Base-by-base conservation (phyloP, 2,329 filamentous ascomycete species). In the Colletotrichum phormii region DNA sequence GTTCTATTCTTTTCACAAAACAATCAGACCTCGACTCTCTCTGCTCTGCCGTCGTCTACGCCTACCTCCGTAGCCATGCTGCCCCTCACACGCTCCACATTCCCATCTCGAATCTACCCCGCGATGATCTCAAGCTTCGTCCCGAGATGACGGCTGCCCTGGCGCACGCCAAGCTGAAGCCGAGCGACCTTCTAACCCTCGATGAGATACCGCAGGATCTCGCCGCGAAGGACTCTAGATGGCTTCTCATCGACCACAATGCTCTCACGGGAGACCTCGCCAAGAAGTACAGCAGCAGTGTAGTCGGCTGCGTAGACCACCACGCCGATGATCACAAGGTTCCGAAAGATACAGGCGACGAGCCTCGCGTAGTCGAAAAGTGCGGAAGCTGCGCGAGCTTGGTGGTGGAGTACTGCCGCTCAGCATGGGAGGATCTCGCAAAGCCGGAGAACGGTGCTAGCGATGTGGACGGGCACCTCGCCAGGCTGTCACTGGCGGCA, bases 191-290 rank as follows among this genome's bases (percentile, higher is more conserved):
- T 0, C 86, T 95, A 68, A 95, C 87, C 11, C 80, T 89, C 15
- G 85, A 84, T 4, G 85, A 87, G n/a, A 83, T 89, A 0, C 85
- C 86, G 58, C 75, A 77, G 4, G 81, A 79, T 53, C 79, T 93
- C 12, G 77, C 80, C 0, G 85, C 89, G 0, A 85, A 88, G 31
- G 87, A 90, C 59, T 92, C 92, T 1, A 85, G 84, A 62, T 95
- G 93, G 93, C 82, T 94, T 22, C 85, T 97, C 1, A 93, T 97
- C 4, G 94, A 97, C 82, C 94, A 97, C 84, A 97, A 97, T 79
- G 87, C 85, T 0, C 84, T 94, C 60, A 92, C 92, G 6, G 93
- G 93, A 0, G 77, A 82, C 15, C 83, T 96, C 18, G 88, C 86
- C 18, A 81, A 80, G 49, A 81, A 85, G 18, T 94, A 90, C 77